Conservation (phyloP, 1,284 basidiomycete species). For the Trichosporon sp. region DNA sequence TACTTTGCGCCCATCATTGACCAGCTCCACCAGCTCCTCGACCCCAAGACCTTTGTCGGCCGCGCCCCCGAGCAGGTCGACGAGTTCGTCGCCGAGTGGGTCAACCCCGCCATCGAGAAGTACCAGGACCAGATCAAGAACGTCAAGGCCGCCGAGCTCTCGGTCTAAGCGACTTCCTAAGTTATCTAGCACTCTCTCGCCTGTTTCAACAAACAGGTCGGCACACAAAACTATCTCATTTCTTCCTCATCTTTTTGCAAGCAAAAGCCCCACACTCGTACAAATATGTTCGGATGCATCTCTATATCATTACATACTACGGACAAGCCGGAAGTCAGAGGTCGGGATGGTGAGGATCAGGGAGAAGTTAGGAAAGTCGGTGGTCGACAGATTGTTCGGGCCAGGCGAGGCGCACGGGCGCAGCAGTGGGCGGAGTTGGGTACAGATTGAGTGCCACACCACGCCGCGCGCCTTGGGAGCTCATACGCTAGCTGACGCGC, state of each 20-base stretch:
- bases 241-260: background rate
- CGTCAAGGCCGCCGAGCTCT: conserved; percentile 63
- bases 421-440: background rate
- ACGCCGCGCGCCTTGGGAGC: no score
- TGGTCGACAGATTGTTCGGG: background rate
- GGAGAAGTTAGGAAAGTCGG: no score
- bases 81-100: conserved; percentile 83
- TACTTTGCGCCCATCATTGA: conserved; percentile 65
- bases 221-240: background rate
- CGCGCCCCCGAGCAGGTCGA: conserved; percentile 93
- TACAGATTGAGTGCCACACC: background rate
- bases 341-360: background rate
- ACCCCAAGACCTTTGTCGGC: conserved; percentile 84
- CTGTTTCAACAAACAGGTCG: background rate
- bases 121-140: conserved; percentile 66
- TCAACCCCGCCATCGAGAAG: conserved; percentile 75
- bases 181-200: background rate
- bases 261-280: conserved; percentile 2
- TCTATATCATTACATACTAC: conserved; percentile 18
- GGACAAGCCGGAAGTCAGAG: background rate
- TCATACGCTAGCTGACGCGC: no score
- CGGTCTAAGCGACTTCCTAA: conserved; percentile 50
- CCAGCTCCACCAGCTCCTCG: conserved; percentile 63
- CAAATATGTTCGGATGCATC: conserved; percentile 20
- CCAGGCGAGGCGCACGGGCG: background rate